These are phyloP conservation scores for Ophiostoma sp. DNA, from an alignment of 2,329 filamentous ascomycete genomes.

Conservation along the genomic window DNA sequence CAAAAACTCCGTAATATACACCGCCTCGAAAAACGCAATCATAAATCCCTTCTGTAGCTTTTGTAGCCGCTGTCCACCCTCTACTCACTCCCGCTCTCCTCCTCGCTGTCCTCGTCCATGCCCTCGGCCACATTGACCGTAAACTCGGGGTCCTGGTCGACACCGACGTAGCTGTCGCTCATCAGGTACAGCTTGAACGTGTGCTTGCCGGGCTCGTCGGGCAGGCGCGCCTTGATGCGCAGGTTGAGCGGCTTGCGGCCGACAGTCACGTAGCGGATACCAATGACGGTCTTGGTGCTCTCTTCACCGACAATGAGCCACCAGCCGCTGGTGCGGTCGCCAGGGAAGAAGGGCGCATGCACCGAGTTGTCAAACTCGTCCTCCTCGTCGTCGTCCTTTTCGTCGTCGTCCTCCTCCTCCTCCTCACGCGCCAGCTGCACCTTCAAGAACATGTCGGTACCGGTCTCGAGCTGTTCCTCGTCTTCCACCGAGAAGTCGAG, in stretches of 20 bases:
- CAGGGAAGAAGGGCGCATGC: slow-evolving; percentile 92
- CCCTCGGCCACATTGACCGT: slow-evolving; percentile 82
- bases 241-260: slow-evolving; percentile 69
- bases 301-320: slow-evolving; percentile 97
- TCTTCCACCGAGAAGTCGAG: slow-evolving; percentile 86
- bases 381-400: slow-evolving; percentile 45
- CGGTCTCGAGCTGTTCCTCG: slow-evolving; percentile 74
- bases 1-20: slow-evolving; percentile 6
- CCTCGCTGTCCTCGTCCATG: slow-evolving; percentile 91
- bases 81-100: slow-evolving; percentile 38
- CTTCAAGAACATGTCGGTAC: slow-evolving; percentile 77
- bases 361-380: slow-evolving; percentile 77
- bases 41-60: background rate
- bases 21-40: background rate
- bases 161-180: slow-evolving; percentile 94
- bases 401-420: slow-evolving; percentile 60
- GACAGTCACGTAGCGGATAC: slow-evolving; percentile 93
- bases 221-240: slow-evolving; percentile 84
- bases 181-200: slow-evolving; percentile 90
- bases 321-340: slow-evolving; percentile 94
- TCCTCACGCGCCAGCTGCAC: slow-evolving; percentile 83
- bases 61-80: background rate
- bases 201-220: slow-evolving; percentile 72
- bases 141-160: slow-evolving; percentile 93
- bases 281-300: slow-evolving; percentile 79